These are phyloP conservation scores for Chalara sp. DNA, from an alignment of 2,329 filamentous ascomycete genomes.

Conservation along the genomic window DNA sequence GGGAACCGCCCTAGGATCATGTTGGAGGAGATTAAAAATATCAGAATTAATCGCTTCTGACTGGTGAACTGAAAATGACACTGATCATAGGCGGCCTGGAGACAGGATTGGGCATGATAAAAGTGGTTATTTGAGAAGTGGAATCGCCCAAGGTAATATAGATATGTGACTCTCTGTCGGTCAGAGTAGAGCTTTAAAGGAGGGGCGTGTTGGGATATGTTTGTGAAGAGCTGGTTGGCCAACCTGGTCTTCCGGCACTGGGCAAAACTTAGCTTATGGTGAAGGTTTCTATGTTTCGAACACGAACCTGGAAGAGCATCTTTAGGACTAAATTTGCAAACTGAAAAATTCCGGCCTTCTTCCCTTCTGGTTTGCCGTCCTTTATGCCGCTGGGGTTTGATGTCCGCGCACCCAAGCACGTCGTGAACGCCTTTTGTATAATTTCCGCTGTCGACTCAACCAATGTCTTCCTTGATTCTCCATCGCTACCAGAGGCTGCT, in stretches of 20 bases:
- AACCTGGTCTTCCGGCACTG: constrained; percentile 76
- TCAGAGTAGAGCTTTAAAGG: constrained; percentile 77
- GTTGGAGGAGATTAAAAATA: constrained; percentile 77
- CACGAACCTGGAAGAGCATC: constrained; percentile 69
- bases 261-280: neutral
- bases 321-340: constrained; percentile 89
- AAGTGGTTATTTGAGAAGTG: constrained; percentile 82
- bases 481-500: constrained; percentile 45
- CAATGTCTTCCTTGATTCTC: constrained; percentile 67
- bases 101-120: constrained; percentile 64
- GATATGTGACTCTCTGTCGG: constrained; percentile 80
- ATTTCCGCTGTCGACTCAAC: constrained; percentile 85
- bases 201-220: constrained; percentile 77
- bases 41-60: constrained; percentile 74
- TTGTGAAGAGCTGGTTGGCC: constrained; percentile 82
- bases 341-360: constrained; percentile 81
- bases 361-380: constrained; percentile 68
- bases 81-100: constrained; percentile 76
- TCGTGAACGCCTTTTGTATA: constrained; percentile 85
- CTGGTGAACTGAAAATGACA: constrained; percentile 65
- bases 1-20: constrained; percentile 82
- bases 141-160: constrained; percentile 91
- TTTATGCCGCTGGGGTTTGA: constrained; percentile 48
- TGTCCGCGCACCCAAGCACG: constrained; percentile 76
- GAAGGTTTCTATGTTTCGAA: constrained; percentile 4